Conservation (phyloP, 148 eudicot species). For the Pharnaceum exiguum region DNA sequence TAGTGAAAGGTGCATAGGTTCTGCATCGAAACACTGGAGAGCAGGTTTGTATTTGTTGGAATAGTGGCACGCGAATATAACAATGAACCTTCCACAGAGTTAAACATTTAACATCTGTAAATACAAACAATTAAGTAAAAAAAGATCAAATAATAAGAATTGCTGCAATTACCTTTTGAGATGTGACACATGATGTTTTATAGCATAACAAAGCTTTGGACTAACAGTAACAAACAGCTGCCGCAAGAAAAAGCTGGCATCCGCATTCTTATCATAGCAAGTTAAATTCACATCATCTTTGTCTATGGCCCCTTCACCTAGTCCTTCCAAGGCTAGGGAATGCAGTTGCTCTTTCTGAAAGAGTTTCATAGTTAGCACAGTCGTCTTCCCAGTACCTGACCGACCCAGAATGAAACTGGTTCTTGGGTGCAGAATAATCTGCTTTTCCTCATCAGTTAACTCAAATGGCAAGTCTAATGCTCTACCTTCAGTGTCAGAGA, state of each 20-base stretch:
- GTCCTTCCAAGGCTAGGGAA: slow-evolving; percentile 34
- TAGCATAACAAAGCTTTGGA: slow-evolving; percentile 59
- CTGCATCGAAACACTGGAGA: no score
- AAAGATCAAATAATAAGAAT: background rate
- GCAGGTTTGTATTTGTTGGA: no score
- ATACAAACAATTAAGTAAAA: background rate
- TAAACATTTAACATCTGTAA: background rate
- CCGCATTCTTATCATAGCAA: background rate
- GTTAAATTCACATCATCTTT: background rate
- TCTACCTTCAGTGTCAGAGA: slow-evolving; percentile 38
- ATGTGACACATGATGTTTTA: slow-evolving; percentile 51
- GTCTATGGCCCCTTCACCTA: background rate
- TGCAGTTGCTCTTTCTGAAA: slow-evolving; percentile 44
- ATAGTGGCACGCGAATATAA: no score
- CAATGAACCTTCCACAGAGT: no score
- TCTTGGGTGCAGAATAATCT: slow-evolving; percentile 30
- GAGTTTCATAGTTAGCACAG: slow-evolving; percentile 66
- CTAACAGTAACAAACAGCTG: slow-evolving; percentile 78
- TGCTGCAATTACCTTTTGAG: slow-evolving; percentile 42
- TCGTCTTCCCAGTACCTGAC: slow-evolving; percentile 83
- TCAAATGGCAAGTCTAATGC: slow-evolving; percentile 56
- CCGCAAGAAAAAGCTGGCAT: slow-evolving; percentile 21
- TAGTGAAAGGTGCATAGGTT: no score
- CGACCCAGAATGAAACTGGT: slow-evolving; percentile 63
- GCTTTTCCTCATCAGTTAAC: slow-evolving; percentile 55